Conservation (phyloP, 768 basidiomycete species). For the Austroboletus festivus region DNA sequence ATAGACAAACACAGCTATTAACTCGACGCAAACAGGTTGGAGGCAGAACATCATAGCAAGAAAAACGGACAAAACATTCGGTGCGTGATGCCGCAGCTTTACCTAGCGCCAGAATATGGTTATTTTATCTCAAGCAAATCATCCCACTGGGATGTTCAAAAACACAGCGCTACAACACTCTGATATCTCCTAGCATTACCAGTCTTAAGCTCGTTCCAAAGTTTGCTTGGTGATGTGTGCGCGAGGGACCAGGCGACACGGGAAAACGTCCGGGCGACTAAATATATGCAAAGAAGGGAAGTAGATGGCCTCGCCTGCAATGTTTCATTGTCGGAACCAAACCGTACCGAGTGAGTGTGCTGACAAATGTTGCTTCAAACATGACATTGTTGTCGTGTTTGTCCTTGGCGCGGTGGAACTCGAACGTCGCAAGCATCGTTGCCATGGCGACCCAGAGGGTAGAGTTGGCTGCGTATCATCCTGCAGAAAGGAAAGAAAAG, state of each 20-base stretch:
- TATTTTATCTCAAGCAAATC: too few relatives aligned
- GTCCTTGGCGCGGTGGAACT: constrained; percentile 2
- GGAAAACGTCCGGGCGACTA: constrained; percentile 2
- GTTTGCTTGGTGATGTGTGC: not conserved
- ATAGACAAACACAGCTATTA: too few relatives aligned
- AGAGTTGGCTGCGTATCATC: not conserved
- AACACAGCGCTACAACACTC: too few relatives aligned
- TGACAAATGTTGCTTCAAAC: constrained; percentile 1
- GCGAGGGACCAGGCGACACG: constrained; percentile 3
- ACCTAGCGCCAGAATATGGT: too few relatives aligned
- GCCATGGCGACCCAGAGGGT: not conserved
- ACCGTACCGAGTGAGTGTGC: constrained; percentile 1
- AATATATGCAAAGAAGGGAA: not conserved
- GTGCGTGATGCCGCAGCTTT: too few relatives aligned
- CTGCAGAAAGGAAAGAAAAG: not conserved
- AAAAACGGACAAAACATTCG: too few relatives aligned
- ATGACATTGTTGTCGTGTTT: not conserved
- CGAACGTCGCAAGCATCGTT: constrained; percentile 5
- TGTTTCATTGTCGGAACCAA: too few relatives aligned
- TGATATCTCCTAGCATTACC: too few relatives aligned
- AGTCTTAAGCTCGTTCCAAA: not conserved
- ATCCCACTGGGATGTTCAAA: too few relatives aligned
- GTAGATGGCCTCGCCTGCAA: too few relatives aligned
- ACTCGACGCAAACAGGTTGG: too few relatives aligned
- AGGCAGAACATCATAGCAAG: too few relatives aligned